Evolutionary conservation across 495 filamentous ascomycete species (phyloP).

Genomic region (Cryomyces minteri): DNA sequence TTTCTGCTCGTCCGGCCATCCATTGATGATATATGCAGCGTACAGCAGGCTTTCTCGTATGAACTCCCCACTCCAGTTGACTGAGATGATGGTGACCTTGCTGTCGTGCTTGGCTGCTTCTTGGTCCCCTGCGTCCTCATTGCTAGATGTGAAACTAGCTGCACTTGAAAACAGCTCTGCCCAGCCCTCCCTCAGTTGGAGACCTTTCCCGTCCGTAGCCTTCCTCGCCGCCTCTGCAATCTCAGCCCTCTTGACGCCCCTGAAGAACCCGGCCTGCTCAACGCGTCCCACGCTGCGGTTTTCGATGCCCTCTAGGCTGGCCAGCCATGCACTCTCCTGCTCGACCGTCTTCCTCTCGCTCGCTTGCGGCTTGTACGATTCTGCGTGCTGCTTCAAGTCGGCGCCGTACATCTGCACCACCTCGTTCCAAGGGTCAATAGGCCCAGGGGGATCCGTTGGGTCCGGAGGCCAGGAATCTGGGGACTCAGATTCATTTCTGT

Average conservation of each 20-base stretch:
- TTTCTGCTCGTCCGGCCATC: background rate
- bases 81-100: constrained; percentile 13
- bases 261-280: constrained; percentile 5
- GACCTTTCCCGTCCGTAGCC: constrained; percentile 4
- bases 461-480: background rate
- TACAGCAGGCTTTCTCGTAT: constrained; percentile 8
- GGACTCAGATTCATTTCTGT: background rate
- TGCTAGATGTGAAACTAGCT: background rate
- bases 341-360: background rate
- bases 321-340: constrained; percentile 8
- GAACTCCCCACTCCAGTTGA: constrained; percentile 17
- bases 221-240: constrained; percentile 1
- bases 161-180: constrained; percentile 1
- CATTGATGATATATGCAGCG: background rate
- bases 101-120: background rate
- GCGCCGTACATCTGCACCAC: constrained; percentile 7
- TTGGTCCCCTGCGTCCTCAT: background rate
- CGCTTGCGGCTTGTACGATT: constrained; percentile 1
- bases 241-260: constrained; percentile 5
- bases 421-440: constrained; percentile 5
- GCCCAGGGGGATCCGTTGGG: background rate
- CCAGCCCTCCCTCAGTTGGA: constrained; percentile 13
- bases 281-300: constrained; percentile 6
- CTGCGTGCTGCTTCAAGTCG: constrained; percentile 6
- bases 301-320: constrained; percentile 9